Conservation (phyloP, 768 basidiomycete species). For the Sporobolomyces pararoseus region DNA sequence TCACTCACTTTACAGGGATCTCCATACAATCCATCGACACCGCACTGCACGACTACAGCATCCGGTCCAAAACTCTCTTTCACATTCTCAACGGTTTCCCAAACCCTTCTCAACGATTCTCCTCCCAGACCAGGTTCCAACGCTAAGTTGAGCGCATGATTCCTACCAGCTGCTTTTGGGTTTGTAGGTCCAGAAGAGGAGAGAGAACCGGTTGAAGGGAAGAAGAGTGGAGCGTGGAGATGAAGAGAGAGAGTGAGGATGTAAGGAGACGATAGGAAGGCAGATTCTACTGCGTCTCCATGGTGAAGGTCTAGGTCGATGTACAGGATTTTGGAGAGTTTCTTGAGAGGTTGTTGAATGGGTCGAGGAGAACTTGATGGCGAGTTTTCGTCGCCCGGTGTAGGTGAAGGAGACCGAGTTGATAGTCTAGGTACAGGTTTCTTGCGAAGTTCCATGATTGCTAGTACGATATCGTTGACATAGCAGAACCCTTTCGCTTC, state of each 20-base stretch:
- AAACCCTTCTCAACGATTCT: conserved; percentile 60
- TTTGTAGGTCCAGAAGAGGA: conserved; percentile 45
- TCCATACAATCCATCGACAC: conserved; percentile 77
- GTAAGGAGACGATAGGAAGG: conserved; percentile 49
- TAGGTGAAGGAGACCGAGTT: background rate
- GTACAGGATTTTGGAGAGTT: conserved; percentile 65
- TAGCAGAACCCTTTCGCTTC: conserved; percentile 89
- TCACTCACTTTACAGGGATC: conserved; percentile 66
- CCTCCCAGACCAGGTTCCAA: conserved; percentile 66
- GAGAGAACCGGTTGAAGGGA: conserved; percentile 58
- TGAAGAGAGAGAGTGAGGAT: conserved; percentile 74
- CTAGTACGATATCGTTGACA: conserved; percentile 80
- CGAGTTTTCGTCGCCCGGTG: background rate
- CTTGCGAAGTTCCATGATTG: conserved; percentile 66
- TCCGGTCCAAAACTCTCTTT: conserved; percentile 66
- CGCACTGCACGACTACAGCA: conserved; percentile 77
- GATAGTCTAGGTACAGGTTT: too few species aligned
- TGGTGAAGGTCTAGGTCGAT: conserved; percentile 90
- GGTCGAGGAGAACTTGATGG: background rate
- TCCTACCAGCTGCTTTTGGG: conserved; percentile 55
- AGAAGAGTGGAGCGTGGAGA: conserved; percentile 77
- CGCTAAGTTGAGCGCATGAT: conserved; percentile 72
- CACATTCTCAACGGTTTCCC: conserved; percentile 62
- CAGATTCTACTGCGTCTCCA: conserved; percentile 59
- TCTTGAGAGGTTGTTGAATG: conserved; percentile 47